Percentiles rank a stretch among this genome's conserved stretches.
Evolutionary conservation across 768 basidiomycete genomes (phyloP).

Genomic region (Leccinum arenicola): DNA sequence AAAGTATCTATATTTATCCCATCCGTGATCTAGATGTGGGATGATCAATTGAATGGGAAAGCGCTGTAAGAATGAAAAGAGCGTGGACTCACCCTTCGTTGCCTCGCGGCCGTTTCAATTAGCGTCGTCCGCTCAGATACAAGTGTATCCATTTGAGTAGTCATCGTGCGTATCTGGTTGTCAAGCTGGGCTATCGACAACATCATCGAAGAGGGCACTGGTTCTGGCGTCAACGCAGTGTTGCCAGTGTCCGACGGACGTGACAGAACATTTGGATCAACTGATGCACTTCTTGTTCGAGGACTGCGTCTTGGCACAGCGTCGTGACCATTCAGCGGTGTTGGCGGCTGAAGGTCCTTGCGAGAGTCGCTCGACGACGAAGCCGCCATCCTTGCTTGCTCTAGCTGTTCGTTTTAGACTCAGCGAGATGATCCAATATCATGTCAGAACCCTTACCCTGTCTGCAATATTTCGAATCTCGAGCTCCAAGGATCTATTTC

Average conservation of each 20-base stretch:
- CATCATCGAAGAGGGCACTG: slow-evolving; percentile 7
- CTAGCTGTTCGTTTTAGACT: slow-evolving; percentile 16
- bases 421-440: neutral
- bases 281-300: slow-evolving; percentile 22
- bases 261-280: slow-evolving; percentile 18
- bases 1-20: slow-evolving; percentile 18
- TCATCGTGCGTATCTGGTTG: slow-evolving; percentile 35
- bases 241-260: neutral
- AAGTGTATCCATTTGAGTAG: slow-evolving; percentile 36
- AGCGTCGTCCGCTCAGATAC: slow-evolving; percentile 35
- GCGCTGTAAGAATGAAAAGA: neutral
- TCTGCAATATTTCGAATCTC: slow-evolving; percentile 41
- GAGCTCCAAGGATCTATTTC: slow-evolving; percentile 43
- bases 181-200: slow-evolving; percentile 33
- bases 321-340: neutral
- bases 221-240: neutral
- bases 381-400: slow-evolving; percentile 14
- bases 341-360: neutral
- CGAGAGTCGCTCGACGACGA: slow-evolving; percentile 1
- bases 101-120: slow-evolving; percentile 20
- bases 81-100: slow-evolving; percentile 21
- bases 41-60: neutral
- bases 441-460: slow-evolving; percentile 28
- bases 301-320: neutral
- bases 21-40: slow-evolving; percentile 13